phyloP scores from a whole-genome alignment of 306 rosid species.

The Vigna angularis region DNA sequence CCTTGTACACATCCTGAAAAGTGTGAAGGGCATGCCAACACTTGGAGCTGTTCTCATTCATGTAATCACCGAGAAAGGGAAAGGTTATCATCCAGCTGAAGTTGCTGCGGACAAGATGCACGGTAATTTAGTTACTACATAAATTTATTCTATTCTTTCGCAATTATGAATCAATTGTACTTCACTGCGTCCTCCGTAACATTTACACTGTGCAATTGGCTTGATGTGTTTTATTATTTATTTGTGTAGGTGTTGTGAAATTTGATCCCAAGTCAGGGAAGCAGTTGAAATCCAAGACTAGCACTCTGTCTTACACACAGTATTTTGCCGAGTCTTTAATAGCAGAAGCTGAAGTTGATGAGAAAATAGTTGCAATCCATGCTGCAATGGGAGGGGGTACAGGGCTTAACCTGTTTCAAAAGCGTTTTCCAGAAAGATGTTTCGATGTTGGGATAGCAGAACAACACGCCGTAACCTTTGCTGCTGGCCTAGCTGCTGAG shows the following conservation, averaged over 20 bases:
- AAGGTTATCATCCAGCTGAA: slow-evolving; percentile 72
- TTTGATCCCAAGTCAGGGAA: slow-evolving; percentile 70
- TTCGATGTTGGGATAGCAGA: slow-evolving; percentile 79
- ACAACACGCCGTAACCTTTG: slow-evolving; percentile 76
- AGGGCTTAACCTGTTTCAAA: slow-evolving; percentile 73
- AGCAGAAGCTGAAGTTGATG: slow-evolving; percentile 68
- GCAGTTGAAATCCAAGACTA: slow-evolving; percentile 53
- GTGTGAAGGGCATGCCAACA: slow-evolving; percentile 54
- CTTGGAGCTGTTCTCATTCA: slow-evolving; percentile 73
- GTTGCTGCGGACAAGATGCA: slow-evolving; percentile 76
- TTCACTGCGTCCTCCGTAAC: neutral
- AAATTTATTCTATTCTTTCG: neutral
- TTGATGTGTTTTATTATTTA: slow-evolving; percentile 12
- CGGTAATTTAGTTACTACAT: slow-evolving; percentile 40
- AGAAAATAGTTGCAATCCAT: slow-evolving; percentile 59
- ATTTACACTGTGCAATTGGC: neutral
- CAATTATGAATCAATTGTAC: neutral
- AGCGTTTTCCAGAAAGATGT: slow-evolving; percentile 60
- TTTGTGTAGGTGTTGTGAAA: slow-evolving; percentile 62
- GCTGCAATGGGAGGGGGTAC: slow-evolving; percentile 90
- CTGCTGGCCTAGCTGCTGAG: slow-evolving; percentile 70
- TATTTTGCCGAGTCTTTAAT: slow-evolving; percentile 67
- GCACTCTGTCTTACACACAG: slow-evolving; percentile 54
- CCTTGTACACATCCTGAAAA: slow-evolving; percentile 56
- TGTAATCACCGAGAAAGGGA: slow-evolving; percentile 71